These are phyloP conservation scores for Maudiozyma bulderi DNA, from an alignment of 805 yeast genomes.

Conservation along the genomic window DNA sequence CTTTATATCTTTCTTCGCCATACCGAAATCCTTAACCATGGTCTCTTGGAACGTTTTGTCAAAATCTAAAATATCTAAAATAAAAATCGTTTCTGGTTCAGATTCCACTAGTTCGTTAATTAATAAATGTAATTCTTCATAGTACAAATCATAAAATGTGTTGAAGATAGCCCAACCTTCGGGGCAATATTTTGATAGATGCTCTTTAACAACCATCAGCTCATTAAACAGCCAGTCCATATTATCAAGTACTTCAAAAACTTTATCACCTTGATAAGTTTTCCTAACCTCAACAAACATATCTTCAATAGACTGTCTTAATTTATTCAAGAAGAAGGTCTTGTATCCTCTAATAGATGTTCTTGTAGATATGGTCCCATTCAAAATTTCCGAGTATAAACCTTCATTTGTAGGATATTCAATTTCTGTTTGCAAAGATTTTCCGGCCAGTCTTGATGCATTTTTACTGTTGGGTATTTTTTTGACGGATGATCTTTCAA, in stretches of 20 bases:
- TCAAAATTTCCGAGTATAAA: constrained; percentile 31
- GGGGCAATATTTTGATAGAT: constrained; percentile 56
- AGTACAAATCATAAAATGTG: constrained; percentile 56
- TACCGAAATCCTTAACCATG: constrained; percentile 41
- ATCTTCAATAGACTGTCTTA: constrained; percentile 51
- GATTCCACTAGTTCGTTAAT: constrained; percentile 53
- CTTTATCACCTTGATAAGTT: constrained; percentile 38
- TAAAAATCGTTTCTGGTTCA: constrained; percentile 72
- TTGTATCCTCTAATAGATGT: constrained; percentile 49
- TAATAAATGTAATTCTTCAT: constrained; percentile 51
- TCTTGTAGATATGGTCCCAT: constrained; percentile 36
- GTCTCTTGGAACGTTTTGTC: constrained; percentile 58
- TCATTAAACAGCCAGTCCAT: constrained; percentile 82
- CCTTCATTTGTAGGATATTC: constrained; percentile 27
- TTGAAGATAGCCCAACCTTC: constrained; percentile 61
- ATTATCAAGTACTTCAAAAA: constrained; percentile 55
- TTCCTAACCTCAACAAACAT: constrained; percentile 54
- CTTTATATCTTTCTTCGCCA: constrained; percentile 37
- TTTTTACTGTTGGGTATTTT: constrained; percentile 20
- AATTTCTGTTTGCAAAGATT: constrained; percentile 2
- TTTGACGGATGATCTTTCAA: constrained; percentile 20
- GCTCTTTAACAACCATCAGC: constrained; percentile 52
- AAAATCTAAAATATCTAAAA: constrained; percentile 65
- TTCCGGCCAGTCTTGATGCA: constrained; percentile 10
- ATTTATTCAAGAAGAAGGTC: constrained; percentile 46